A percentile compares a stretch with the other conserved stretches of the same genome.
Evolutionary conservation across 768 basidiomycete species (phyloP).

Genomic region (Suillus bovinus): DNA sequence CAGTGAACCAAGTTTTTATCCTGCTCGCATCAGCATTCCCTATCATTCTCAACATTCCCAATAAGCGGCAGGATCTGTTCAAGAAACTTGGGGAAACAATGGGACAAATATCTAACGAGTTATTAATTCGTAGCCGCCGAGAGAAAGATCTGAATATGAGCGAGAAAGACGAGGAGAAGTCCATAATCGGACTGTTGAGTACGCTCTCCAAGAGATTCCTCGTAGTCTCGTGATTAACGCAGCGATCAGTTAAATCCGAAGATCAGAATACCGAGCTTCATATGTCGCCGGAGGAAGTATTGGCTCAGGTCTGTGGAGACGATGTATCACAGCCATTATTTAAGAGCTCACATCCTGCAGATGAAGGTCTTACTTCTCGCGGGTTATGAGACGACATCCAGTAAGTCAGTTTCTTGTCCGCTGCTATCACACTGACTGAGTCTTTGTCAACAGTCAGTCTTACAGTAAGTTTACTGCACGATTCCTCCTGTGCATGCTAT

Average conservation of each 20-base stretch:
- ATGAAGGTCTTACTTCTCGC: not conserved
- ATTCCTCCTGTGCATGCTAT: not conserved
- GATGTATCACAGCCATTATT: not conserved
- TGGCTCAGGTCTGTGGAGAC: not conserved
- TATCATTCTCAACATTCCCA: not conserved
- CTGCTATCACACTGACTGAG: not conserved
- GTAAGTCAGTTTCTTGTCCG: not conserved
- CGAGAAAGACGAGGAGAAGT: not conserved
- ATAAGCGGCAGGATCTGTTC: not conserved
- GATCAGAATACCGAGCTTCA: not conserved
- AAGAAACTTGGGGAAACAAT: not conserved
- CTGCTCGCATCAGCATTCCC: not conserved
- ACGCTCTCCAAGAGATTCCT: not conserved
- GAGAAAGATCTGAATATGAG: not conserved
- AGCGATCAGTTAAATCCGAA: not conserved
- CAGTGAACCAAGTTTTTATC: constrained; percentile 24
- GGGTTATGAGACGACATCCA: not conserved
- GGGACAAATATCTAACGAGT: not conserved
- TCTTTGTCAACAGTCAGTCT: not conserved
- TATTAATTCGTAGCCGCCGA: not conserved
- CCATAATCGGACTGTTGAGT: not conserved
- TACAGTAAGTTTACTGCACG: not conserved
- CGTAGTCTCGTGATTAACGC: not conserved
- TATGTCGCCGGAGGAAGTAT: not conserved
- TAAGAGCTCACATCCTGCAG: not conserved